Base-by-base conservation (phyloP, 371 early-diverging fungal genomes). In the Mucor racemosus region DNA sequence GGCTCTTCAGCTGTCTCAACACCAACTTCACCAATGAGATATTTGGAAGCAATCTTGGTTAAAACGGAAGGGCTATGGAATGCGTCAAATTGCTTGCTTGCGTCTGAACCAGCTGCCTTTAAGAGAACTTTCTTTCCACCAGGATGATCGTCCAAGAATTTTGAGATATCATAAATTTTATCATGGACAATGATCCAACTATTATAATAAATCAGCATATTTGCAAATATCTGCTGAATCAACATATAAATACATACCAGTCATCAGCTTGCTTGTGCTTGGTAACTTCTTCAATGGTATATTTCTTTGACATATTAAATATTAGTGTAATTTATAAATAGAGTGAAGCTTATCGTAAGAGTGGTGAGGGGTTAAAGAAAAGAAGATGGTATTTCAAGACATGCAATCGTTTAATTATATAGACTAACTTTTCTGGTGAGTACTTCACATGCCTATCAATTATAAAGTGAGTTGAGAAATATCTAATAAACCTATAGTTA, bases 161-260 rank as follows among this genome's bases (percentile, higher is more conserved):
- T 79, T 34, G 94, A 90, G 15, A 94, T 81, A 75, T 95, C 94
- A 72, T 92, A 95, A 19, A 94, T 91, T 66, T 85, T 78, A 56
- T 68, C 94, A 58, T 90, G 86, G 46, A 98, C 76, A 48, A 95
- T 92, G 71, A 97, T 91, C 99, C 99, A 99, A 74, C 92, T 58
- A 36, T n/a, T 19, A 11, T 26, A 26, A 1, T 21, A 13, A 14
- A 21, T 41, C n/a, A 44, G 44, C n/a, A 44, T 3, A n/a, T 5
- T n/a, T 26, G 26, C 26, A 26, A 26, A 26, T 26, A 26, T 26
- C 3, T 26, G 26, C 3, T 26, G 26, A 26, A 26, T 26, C 3
- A 26, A 3, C 1, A 14, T 42, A 0, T 17, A 4, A 17, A n/a
- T 44, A 3, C 31, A 9, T 69, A 78, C 79, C 92, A 86, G 74